These are phyloP conservation scores for Monotropa hypopitys DNA, from an alignment of 179 eudicot genomes.

Conservation along the genomic window DNA sequence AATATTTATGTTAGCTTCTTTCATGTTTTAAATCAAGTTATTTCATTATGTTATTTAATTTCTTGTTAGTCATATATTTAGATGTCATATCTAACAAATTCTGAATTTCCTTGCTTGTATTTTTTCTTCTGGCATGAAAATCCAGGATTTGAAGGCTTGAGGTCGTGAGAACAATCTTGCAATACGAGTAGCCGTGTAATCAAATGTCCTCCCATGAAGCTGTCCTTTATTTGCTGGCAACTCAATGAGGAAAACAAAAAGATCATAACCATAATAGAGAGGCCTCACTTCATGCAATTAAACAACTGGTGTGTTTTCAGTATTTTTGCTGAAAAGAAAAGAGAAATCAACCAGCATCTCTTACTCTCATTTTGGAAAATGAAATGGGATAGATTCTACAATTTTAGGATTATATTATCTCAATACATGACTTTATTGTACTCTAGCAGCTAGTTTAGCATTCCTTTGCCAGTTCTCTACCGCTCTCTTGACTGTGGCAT, in stretches of 20 bases:
- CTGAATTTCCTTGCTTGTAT: no score
- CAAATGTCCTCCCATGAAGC: background rate
- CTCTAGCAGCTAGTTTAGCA: slow-evolving; percentile 32
- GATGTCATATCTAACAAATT: no score
- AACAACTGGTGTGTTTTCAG: background rate
- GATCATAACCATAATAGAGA: background rate
- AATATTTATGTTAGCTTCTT: no score
- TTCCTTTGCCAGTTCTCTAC: slow-evolving; percentile 67
- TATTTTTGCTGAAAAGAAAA: background rate
- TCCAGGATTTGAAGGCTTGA: no score
- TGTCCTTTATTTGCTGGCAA: background rate
- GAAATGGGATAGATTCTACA: background rate
- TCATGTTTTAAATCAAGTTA: no score
- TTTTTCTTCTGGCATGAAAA: no score
- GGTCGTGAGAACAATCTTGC: no score
- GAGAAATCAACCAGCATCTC: background rate
- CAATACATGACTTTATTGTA: slow-evolving; percentile 25
- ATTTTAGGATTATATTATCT: slow-evolving; percentile 46
- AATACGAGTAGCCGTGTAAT: background rate
- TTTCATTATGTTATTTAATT: no score
- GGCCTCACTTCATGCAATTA: background rate
- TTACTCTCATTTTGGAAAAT: background rate
- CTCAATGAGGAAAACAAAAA: background rate
- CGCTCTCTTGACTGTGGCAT: slow-evolving; percentile 48
- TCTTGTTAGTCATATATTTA: no score